These are phyloP conservation scores for Aspergillus taichungensis DNA, from an alignment of 495 filamentous ascomycete genomes.

Conservation along the genomic window DNA sequence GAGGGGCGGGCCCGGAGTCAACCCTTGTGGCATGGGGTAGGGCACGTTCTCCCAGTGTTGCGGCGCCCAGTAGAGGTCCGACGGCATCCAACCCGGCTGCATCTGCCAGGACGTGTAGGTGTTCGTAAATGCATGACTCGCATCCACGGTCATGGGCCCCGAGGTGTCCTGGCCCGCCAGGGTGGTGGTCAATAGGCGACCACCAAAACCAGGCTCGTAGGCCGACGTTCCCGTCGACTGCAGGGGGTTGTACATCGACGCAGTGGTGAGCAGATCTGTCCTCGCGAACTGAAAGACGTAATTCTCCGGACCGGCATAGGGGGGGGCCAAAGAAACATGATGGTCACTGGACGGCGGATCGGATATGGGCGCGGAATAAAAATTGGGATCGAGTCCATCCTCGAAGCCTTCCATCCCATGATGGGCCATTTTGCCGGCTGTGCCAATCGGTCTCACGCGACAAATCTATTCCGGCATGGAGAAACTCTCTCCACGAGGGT, in stretches of 20 bases:
- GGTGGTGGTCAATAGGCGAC: conserved; percentile 19
- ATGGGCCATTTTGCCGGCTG: conserved; percentile 1
- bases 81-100: conserved; percentile 4
- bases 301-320: conserved; percentile 6
- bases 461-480: too few species aligned
- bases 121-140: conserved; percentile 18
- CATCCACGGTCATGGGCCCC: conserved; percentile 18
- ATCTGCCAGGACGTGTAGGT: not conserved
- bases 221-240: not conserved
- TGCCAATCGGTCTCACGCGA: too few species aligned
- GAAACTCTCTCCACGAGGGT: too few species aligned
- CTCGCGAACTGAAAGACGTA: conserved; percentile 9
- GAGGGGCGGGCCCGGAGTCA: too few species aligned
- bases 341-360: conserved; percentile 7
- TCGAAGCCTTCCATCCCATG: conserved; percentile 10
- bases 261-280: conserved; percentile 2
- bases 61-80: too few species aligned
- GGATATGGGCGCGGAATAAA: conserved; percentile 6
- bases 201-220: conserved; percentile 8
- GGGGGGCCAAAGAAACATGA: conserved; percentile 1
- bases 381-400: conserved; percentile 10
- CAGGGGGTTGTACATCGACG: too few species aligned
- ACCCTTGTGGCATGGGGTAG: too few species aligned
- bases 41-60: too few species aligned
- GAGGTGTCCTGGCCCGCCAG: conserved; percentile 10